Evolutionary conservation across 2,329 filamentous ascomycete species (phyloP).

Genomic region (Coleophoma cylindrospora): DNA sequence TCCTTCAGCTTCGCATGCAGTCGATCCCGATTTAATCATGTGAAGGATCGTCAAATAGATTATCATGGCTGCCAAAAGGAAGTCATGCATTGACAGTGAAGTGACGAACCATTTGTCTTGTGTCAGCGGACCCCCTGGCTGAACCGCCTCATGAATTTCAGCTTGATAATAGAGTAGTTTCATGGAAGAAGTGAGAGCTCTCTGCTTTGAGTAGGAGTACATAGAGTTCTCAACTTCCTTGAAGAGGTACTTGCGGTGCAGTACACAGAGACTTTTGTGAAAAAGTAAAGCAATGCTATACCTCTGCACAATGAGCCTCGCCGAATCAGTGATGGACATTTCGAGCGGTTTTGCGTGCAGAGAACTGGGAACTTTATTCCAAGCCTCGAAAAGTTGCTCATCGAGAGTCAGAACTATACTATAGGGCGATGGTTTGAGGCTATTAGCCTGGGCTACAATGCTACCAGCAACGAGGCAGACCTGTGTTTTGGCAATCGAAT

Average conservation of each 20-base stretch:
- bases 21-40: not conserved
- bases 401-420: conserved; percentile 45
- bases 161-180: conserved; percentile 42
- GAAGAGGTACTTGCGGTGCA: conserved; percentile 48
- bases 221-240: conserved; percentile 36
- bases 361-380: conserved; percentile 39
- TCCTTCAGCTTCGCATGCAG: not conserved
- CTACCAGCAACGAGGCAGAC: conserved; percentile 43
- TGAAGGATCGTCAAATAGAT: conserved; percentile 39
- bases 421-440: conserved; percentile 41
- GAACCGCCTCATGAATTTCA: conserved; percentile 40
- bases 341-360: conserved; percentile 44
- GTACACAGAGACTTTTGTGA: conserved; percentile 49
- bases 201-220: conserved; percentile 46
- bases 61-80: conserved; percentile 55
- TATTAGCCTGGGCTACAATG: conserved; percentile 45
- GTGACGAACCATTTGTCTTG: conserved; percentile 52
- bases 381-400: conserved; percentile 37
- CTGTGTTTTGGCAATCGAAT: conserved; percentile 45
- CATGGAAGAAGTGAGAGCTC: conserved; percentile 44
- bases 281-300: conserved; percentile 47
- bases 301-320: conserved; percentile 43
- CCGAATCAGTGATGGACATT: conserved; percentile 42
- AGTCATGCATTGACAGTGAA: conserved; percentile 54
- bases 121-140: conserved; percentile 48